phyloP scores from a whole-genome alignment of 2,329 filamentous ascomycete genomes.

The Trichoderma semiorbis region DNA sequence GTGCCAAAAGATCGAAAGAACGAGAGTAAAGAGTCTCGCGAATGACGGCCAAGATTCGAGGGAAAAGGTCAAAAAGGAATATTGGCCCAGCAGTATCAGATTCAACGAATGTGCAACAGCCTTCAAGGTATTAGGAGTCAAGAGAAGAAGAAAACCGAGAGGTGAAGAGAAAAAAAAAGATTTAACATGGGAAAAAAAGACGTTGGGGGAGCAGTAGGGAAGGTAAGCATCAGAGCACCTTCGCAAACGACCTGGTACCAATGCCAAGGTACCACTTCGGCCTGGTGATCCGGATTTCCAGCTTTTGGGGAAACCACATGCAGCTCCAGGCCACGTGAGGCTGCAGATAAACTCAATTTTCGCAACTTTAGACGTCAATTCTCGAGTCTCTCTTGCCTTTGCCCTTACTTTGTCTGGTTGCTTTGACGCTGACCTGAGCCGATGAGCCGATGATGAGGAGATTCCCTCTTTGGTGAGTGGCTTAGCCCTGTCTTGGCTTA shows the following conservation, averaged over 20 bases:
- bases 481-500: background rate
- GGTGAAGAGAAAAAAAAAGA: background rate
- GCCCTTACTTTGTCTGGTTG: background rate
- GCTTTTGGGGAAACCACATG: background rate
- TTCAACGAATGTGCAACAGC: background rate
- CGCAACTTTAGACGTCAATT: no score
- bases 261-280: background rate
- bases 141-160: background rate
- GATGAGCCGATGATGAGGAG: background rate
- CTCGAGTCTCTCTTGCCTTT: background rate
- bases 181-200: background rate
- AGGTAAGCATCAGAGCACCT: background rate
- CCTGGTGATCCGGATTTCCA: background rate
- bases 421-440: background rate
- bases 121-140: background rate
- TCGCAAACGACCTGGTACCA: background rate
- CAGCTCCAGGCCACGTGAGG: background rate
- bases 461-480: background rate
- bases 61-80: background rate
- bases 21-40: background rate
- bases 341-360: background rate
- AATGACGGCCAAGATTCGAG: background rate
- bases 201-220: background rate
- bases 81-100: background rate
- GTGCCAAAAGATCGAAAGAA: background rate